Conservation (phyloP, 176 grass and related monocot species). For the Panicum miliaceum region DNA sequence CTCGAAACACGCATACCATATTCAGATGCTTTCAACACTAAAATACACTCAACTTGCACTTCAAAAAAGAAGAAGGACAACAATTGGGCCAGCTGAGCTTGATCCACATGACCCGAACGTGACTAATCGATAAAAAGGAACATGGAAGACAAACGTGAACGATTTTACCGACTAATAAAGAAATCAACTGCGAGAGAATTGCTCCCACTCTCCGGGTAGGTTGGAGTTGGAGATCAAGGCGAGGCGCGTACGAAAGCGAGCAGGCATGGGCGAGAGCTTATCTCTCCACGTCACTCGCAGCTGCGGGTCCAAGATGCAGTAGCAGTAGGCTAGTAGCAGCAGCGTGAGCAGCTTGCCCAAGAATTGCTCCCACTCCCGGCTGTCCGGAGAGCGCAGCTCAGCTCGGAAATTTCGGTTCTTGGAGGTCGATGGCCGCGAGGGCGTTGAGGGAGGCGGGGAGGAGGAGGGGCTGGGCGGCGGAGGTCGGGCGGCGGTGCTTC, state of each 20-base stretch:
- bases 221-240: neutral
- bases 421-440: slow-evolving; percentile 44
- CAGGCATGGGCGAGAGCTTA: slow-evolving; percentile 16
- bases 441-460: slow-evolving; percentile 45
- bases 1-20: neutral
- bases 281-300: slow-evolving; percentile 43
- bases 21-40: too few species aligned
- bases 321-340: neutral
- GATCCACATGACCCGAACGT: slow-evolving; percentile 11
- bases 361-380: slow-evolving; percentile 2
- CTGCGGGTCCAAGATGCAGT: neutral
- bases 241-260: neutral
- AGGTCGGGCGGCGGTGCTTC: slow-evolving; percentile 52
- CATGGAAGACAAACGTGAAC: neutral
- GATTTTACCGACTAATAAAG: neutral
- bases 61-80: neutral
- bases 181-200: neutral
- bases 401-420: neutral
- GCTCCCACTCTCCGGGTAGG: neutral
- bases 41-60: too few species aligned
- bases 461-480: slow-evolving; percentile 28
- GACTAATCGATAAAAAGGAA: neutral
- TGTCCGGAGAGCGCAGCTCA: neutral
- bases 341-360: neutral
- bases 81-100: neutral